Conservation (phyloP, 805 yeast species). For the Metahyphopichia silvanorum region DNA sequence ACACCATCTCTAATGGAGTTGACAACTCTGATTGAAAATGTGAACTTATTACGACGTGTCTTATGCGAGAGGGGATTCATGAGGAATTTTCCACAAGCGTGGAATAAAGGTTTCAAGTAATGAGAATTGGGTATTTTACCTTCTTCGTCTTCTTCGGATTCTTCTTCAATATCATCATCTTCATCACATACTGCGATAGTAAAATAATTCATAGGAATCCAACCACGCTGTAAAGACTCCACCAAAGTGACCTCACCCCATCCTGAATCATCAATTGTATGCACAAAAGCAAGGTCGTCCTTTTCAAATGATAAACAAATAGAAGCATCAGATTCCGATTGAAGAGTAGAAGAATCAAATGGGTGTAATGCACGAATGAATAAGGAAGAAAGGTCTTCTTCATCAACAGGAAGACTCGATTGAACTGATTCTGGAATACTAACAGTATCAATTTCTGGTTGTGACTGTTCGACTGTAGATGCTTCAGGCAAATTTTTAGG, state of each 20-base stretch:
- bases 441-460: neutral
- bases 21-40: constrained; percentile 55
- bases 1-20: constrained; percentile 76
- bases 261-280: constrained; percentile 74
- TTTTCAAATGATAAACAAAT: constrained; percentile 71
- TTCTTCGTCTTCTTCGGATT: constrained; percentile 27
- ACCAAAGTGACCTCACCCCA: constrained; percentile 84
- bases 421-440: constrained; percentile 4
- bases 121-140: constrained; percentile 32
- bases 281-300: constrained; percentile 73
- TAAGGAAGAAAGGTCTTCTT: constrained; percentile 47
- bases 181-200: constrained; percentile 39
- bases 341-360: constrained; percentile 56
- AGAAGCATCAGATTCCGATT: constrained; percentile 62
- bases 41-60: constrained; percentile 36
- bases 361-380: constrained; percentile 58
- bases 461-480: constrained; percentile 1
- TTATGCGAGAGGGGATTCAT: constrained; percentile 58
- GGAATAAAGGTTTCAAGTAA: constrained; percentile 55
- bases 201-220: constrained; percentile 86
- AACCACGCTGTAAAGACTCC: constrained; percentile 63
- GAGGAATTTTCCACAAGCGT: constrained; percentile 64
- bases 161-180: constrained; percentile 13
- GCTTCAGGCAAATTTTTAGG: constrained; percentile 9
- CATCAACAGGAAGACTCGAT: constrained; percentile 18